These are phyloP conservation scores for Rauvolfia tetraphylla DNA, from an alignment of 257 asterid species.

Conservation along the genomic window DNA sequence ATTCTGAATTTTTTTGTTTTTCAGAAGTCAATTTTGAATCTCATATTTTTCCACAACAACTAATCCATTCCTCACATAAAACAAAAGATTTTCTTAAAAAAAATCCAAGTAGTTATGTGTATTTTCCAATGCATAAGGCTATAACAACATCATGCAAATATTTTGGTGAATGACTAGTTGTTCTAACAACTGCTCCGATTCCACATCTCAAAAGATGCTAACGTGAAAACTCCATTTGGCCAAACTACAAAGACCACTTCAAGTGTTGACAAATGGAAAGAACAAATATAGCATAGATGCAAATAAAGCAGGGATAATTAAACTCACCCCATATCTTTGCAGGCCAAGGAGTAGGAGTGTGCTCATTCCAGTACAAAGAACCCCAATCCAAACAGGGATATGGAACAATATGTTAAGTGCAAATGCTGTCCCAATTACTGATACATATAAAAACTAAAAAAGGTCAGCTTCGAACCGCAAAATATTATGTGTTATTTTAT, in stretches of 20 bases:
- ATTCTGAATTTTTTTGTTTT: no score
- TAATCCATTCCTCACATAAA: no score
- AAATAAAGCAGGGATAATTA: background rate
- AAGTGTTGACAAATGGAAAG: background rate
- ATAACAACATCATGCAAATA: no score
- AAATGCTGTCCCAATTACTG: constrained; percentile 96
- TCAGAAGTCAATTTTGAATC: no score
- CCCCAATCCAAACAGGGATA: constrained; percentile 89
- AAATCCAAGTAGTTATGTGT: no score
- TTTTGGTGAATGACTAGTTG: no score
- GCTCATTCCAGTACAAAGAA: constrained; percentile 75
- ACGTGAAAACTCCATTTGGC: background rate
- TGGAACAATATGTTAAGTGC: constrained; percentile 74
- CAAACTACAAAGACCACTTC: background rate
- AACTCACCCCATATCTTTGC: constrained; percentile 65
- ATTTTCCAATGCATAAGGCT: no score
- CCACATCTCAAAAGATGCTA: background rate
- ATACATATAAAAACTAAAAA: background rate
- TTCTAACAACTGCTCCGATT: no score
- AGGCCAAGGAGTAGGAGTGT: constrained; percentile 74
- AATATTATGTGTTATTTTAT: no score
- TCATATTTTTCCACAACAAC: no score
- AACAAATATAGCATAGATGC: no score
- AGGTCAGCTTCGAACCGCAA: background rate
- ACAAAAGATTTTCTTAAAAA: no score